Conservation (phyloP, 768 basidiomycete genomes). For the Suillus occidentalis region DNA sequence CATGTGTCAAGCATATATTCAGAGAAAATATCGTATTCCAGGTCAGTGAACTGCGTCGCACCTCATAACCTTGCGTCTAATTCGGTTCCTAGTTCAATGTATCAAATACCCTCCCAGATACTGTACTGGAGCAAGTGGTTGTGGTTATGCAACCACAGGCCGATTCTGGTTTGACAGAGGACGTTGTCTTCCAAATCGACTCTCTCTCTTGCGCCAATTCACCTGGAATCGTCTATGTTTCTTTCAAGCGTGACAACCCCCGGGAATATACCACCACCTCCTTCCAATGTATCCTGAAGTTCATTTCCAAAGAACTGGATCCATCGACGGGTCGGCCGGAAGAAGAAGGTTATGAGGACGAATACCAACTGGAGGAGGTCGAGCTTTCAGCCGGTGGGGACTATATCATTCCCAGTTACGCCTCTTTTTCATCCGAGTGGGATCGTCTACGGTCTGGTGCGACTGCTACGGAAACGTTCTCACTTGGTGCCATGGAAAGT, state of each 20-base stretch:
- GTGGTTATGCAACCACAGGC: slow-evolving; percentile 87
- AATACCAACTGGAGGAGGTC: slow-evolving; percentile 95
- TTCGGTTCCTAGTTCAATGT: slow-evolving; percentile 77
- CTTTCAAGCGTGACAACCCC: slow-evolving; percentile 83
- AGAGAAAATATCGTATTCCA: slow-evolving; percentile 96
- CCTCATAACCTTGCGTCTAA: slow-evolving; percentile 10
- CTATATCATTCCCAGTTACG: slow-evolving; percentile 95
- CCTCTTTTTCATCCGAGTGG: slow-evolving; percentile 93
- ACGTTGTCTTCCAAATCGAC: slow-evolving; percentile 88
- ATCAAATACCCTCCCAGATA: slow-evolving; percentile 94
- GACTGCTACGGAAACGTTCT: slow-evolving; percentile 88
- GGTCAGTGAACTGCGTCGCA: slow-evolving; percentile 43
- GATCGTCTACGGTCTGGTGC: slow-evolving; percentile 81
- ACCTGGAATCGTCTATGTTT: slow-evolving; percentile 89
- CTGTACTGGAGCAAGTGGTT: slow-evolving; percentile 90
- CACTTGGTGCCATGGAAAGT: slow-evolving; percentile 87
- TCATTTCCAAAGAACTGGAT: slow-evolving; percentile 96
- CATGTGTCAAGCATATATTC: slow-evolving; percentile 96
- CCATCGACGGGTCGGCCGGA: slow-evolving; percentile 94
- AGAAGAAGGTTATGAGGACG: slow-evolving; percentile 98
- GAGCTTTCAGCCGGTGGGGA: slow-evolving; percentile 91
- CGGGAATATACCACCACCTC: slow-evolving; percentile 78
- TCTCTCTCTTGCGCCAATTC: slow-evolving; percentile 68
- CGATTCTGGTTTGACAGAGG: slow-evolving; percentile 79
- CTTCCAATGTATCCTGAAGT: slow-evolving; percentile 90